Base-by-base conservation (phyloP, 2,329 filamentous ascomycete species). In the Polytolypa hystricis region DNA sequence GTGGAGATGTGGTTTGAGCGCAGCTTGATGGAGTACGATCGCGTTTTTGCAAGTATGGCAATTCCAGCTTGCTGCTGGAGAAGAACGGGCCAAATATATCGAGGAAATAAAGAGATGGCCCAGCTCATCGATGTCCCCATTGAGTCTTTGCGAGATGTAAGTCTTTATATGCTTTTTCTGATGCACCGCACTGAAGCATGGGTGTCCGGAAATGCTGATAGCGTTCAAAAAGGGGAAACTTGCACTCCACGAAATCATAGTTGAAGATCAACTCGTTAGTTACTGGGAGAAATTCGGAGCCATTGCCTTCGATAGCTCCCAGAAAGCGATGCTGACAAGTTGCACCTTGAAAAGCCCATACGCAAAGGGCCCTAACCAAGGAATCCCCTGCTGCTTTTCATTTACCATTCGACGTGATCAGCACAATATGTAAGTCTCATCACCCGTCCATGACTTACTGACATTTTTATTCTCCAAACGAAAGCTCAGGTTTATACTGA, bases 1-100 rank as follows among this genome's bases (percentile, higher is more conserved):
- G 89, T 96, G 8, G 91, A 98, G 62, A 95, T 96, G 85, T 96
- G 91, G 89, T 96, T 98, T 54, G 91, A 98, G 60, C 78, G 82
- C 52, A 91, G 84, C 45, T 65, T 98, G 48, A 91, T 96, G 82
- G 91, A 96, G 56, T 96, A 96, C 52, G 91, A 98, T 54, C 84
- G 91, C 20, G 87, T 98, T 1, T 98, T 98, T 65, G 91, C 91
- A 2, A 93, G 86, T 57, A 98, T 98, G 91, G 91, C 91, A 2
- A 89, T 98, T 43, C 91, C 91, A 0, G 91, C 91, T 10, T 98
- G 91, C 61, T 93, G 89, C 57, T 98, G 91, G 91, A 74, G 91
- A 51, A 73, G 91, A 52, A 98, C 91, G 0, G 91, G 91, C 7
- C 91, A 98, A 65, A 96, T 98, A 32, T 96, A 94, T 56, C 73